A percentile compares a stretch with the other conserved stretches of the same genome.
phyloP scores from a whole-genome alignment of 2,329 filamentous ascomycete genomes.

The Blumeria graminis region DNA sequence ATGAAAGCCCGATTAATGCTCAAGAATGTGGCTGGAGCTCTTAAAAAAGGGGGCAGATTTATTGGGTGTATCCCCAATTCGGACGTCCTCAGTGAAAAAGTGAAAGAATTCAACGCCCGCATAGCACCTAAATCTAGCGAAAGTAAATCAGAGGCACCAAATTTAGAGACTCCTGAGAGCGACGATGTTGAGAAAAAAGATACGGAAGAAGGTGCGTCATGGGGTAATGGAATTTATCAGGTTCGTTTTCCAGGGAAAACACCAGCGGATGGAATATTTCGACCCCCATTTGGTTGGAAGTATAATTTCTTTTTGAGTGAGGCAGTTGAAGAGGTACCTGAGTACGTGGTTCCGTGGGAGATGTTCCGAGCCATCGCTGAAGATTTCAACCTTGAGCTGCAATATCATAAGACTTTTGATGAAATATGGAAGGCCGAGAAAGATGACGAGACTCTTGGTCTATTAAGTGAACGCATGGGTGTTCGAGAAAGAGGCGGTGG shows the following conservation, averaged over 20 bases:
- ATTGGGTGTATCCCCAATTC: slow-evolving; percentile 95
- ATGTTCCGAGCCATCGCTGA: slow-evolving; percentile 87
- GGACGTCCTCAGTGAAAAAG: slow-evolving; percentile 58
- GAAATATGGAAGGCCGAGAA: slow-evolving; percentile 88
- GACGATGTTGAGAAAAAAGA: slow-evolving; percentile 34
- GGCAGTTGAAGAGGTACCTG: slow-evolving; percentile 84
- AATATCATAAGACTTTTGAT: slow-evolving; percentile 75
- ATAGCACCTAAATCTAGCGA: slow-evolving; percentile 18
- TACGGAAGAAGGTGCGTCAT: slow-evolving; percentile 43
- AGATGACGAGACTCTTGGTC: slow-evolving; percentile 56
- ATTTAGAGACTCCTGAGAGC: slow-evolving; percentile 13
- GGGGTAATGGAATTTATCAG: slow-evolving; percentile 83
- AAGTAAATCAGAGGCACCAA: slow-evolving; percentile 10
- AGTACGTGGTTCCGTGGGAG: slow-evolving; percentile 97
- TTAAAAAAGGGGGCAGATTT: slow-evolving; percentile 88
- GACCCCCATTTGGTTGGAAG: slow-evolving; percentile 90
- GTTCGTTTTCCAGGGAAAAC: slow-evolving; percentile 71
- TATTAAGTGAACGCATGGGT: slow-evolving; percentile 85
- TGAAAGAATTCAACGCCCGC: slow-evolving; percentile 50
- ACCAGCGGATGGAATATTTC: slow-evolving; percentile 69
- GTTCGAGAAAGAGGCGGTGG: slow-evolving; percentile 50
- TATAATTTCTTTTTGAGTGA: slow-evolving; percentile 94
- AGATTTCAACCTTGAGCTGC: slow-evolving; percentile 86
- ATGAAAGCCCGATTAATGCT: slow-evolving; percentile 80
- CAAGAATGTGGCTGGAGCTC: slow-evolving; percentile 63